phyloP scores from a whole-genome alignment of 2,329 filamentous ascomycete genomes.

The Aspergillus pseudonomiae region DNA sequence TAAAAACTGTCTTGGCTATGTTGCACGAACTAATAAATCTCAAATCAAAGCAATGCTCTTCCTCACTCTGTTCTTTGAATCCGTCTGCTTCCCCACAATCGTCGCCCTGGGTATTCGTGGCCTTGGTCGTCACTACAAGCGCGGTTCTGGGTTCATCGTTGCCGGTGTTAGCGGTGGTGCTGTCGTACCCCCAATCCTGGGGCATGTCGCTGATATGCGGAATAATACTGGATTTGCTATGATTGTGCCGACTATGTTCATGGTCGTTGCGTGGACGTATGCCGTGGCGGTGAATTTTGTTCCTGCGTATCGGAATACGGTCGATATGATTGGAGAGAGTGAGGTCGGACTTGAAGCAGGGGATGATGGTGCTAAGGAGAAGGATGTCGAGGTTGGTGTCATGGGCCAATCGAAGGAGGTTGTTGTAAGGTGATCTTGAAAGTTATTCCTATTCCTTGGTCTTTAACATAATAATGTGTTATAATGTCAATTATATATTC shows the following conservation, averaged over 20 bases:
- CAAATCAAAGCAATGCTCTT: slow-evolving; percentile 55
- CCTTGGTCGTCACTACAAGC: slow-evolving; percentile 75
- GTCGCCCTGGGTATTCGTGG: slow-evolving; percentile 78
- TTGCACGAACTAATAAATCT: neutral
- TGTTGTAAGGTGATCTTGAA: slow-evolving; percentile 15
- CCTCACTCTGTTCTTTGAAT: slow-evolving; percentile 78
- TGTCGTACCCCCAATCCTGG: slow-evolving; percentile 71
- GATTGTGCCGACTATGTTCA: slow-evolving; percentile 67
- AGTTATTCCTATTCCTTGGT: neutral
- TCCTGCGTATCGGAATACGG: slow-evolving; percentile 63
- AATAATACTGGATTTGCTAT: slow-evolving; percentile 65
- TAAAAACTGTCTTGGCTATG: neutral
- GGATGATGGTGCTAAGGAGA: slow-evolving; percentile 34
- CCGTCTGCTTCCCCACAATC: slow-evolving; percentile 79
- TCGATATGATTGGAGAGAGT: slow-evolving; percentile 58
- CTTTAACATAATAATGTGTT: neutral
- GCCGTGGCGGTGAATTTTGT: slow-evolving; percentile 67
- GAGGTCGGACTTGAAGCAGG: slow-evolving; percentile 46
- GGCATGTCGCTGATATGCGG: slow-evolving; percentile 66
- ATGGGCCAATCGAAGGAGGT: slow-evolving; percentile 13
- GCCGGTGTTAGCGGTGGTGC: slow-evolving; percentile 74
- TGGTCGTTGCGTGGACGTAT: slow-evolving; percentile 60
- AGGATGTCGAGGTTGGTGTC: slow-evolving; percentile 18
- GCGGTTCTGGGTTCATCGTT: slow-evolving; percentile 73
- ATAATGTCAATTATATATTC: neutral